Evolutionary conservation across 164 flowering plant species (phyloP), one percentile per base, ranked within the genome.

Genomic region (Tetrastigma voinierianum): DNA sequence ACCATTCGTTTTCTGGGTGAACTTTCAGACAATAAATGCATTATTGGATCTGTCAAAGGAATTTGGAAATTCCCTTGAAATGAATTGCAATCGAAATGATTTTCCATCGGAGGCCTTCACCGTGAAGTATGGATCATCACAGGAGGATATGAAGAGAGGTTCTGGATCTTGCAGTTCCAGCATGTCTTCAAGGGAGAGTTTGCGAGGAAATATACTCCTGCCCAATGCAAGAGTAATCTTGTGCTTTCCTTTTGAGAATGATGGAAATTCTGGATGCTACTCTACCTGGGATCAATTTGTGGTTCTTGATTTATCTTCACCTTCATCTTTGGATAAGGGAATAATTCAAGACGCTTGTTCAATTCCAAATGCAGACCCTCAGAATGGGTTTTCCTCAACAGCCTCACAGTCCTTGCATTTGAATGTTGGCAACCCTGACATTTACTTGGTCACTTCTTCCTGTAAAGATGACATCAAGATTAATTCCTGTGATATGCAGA

Each of bases 1-100:
- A 17, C 85, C 85, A 21, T 75, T 90, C 69, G 68, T 87, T 66
- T 72, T 87, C 46, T 96, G 98, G 99, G 78, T 88, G 52, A 79
- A 86, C 73, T 77, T 85, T 68, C 60, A 78, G 64, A 66, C 83
- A 57, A 66, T 90, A 13, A 78, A 76, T 43, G 65, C 58, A 73
- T 44, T 87, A 2, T 49, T 75, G 56, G 80, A 85, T 76, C 74
- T 91, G 55, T 61, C 70, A 21, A 80, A 72, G 67, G 78, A 78
- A 68, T 59, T 85, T 52, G 77, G n/a, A 62, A 62, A 45, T 64
- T 75, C 73, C 65, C 43, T 47, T 62, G 74, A 74, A 52, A 59
- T 51, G 48, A 67, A 56, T 63, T 60, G 58, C 17, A 24, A 24
- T 3, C 66, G 59, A 46, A 68, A 60, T 62, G 59, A 6, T 71